Evolutionary conservation across 2,329 filamentous ascomycete genomes (phyloP), one percentile per base, ranked within the genome.

Genomic region (Ascochyta lentis): DNA sequence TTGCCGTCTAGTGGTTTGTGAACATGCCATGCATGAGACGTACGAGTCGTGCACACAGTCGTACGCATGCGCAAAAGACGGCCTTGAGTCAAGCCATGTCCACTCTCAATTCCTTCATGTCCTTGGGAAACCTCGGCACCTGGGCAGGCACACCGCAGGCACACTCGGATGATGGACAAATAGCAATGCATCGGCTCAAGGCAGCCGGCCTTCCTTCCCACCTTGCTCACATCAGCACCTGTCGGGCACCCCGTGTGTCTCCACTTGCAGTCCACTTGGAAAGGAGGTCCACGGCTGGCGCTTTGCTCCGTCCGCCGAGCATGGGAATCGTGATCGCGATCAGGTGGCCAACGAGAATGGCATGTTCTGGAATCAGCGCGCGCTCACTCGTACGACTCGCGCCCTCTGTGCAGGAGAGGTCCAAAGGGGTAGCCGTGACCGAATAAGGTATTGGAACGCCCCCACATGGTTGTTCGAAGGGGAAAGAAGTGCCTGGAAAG

Each of bases 81-180:
- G 10, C 5, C 12, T 12, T 31, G 29, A 13, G 12, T 31, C 29
- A 31, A 13, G 29, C 29, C 10, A 15, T 5, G 12, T 31, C 29
- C 12, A 10, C 13, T 15, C 29, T 15, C 12, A 31, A 13, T 31
- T 35, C 33, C 33, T 16, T 16, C 33, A 3, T n/a, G 33, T 16
- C 33, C 3, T 7, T 9, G 15, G 12, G 6, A 35, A 35, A 35
- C 42, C 33, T 45, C 40, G 27, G 49, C 49, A 26, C 5, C 35
- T 34, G 34, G 33, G 49, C 19, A 35, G 15, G n/a, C n/a, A 16
- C 33, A 16, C n/a, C 6, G 23, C 37, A 47, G 29, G 31, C 43
- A 48, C 41, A 31, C 43, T 53, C 37, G 50, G 50, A n/a, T 48
- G 50, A 53, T 53, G 38, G 39, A 48, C 50, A 31, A 37, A 31